Base-by-base conservation (phyloP, 2,329 filamentous ascomycete genomes). In the Botryotinia globosa region DNA sequence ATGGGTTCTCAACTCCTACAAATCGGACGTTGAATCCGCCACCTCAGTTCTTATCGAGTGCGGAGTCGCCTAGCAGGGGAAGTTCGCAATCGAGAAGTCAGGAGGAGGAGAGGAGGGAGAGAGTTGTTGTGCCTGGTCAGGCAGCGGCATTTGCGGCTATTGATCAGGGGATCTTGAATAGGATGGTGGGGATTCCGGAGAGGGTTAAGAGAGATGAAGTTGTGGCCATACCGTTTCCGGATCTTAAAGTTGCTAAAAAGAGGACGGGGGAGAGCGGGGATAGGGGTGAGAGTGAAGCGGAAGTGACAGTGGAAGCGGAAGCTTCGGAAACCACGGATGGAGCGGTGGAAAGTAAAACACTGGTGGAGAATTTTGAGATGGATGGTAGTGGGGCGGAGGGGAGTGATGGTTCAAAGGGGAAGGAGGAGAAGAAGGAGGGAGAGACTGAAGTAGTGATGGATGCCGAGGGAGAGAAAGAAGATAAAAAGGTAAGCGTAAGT, bases 61-160 rank as follows among this genome's bases (percentile, higher is more conserved):
- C 74, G 6, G 76, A 78, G 51, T 74, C 76, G 14, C 73, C 75
- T 14, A 76, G 74, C 34, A 66, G 77, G 62, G 75, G 73, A 2
- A 78, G 74, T 54, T 79, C 78, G 9, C 72, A 77, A n/a, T 51
- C 70, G 34, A 67, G 76, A 4, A 67, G 25, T 56, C 64, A 39
- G 18, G 64, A 67, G 39, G 66, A 61, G 12, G 39, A 59, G 16
- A 7, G 16, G 12, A n/a, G 44, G 20, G 25, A n/a, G 37, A 69
- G 71, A 25, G 74, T 72, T n/a, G 73, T 78, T 16, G 75, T 75
- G 32, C 76, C 77, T 29, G 87, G 85, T 74, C 88, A 90, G 77
- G 83, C 84, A 58, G 87, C 87, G 14, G 88, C 87, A 0, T 91
- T 90, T 80, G 86, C 88, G n/a, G 88, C 88, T 2, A 84, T 90